Conservation (phyloP, 768 basidiomycete genomes). For the Asterophora lycoperdoides region DNA sequence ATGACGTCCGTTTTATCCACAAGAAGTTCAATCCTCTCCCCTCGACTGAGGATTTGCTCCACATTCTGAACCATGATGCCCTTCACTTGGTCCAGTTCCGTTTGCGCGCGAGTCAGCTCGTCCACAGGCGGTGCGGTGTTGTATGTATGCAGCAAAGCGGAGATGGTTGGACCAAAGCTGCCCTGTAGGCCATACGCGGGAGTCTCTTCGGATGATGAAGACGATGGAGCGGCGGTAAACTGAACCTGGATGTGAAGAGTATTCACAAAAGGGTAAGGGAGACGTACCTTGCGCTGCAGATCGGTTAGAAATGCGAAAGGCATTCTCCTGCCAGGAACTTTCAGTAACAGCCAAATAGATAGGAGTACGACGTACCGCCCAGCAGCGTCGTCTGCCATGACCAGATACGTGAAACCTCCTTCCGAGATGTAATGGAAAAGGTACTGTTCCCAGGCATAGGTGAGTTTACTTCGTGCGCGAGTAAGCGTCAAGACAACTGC, state of each 20-base stretch:
- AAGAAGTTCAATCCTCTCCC: slow-evolving; percentile 92
- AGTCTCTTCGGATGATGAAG: slow-evolving; percentile 51
- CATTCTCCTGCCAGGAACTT: slow-evolving; percentile 54
- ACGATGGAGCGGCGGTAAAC: slow-evolving; percentile 62
- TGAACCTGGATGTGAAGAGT: slow-evolving; percentile 21
- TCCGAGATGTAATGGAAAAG: slow-evolving; percentile 93
- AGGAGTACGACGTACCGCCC: slow-evolving; percentile 57
- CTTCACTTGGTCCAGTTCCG: slow-evolving; percentile 86
- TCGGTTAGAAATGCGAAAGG: slow-evolving; percentile 92
- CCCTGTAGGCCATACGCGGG: slow-evolving; percentile 69
- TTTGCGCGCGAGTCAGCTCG: slow-evolving; percentile 85
- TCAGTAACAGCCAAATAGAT: slow-evolving; percentile 1
- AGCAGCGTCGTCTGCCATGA: slow-evolving; percentile 91
- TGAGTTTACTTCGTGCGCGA: slow-evolving; percentile 53
- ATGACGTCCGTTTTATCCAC: slow-evolving; percentile 97
- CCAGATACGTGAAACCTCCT: slow-evolving; percentile 80
- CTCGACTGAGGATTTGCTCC: slow-evolving; percentile 90
- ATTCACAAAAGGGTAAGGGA: slow-evolving; percentile 1
- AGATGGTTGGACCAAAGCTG: slow-evolving; percentile 64
- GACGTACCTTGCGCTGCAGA: slow-evolving; percentile 68
- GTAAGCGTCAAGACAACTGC: not conserved
- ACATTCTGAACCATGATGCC: slow-evolving; percentile 99
- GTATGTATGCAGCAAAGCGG: slow-evolving; percentile 79
- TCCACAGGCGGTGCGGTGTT: slow-evolving; percentile 86
- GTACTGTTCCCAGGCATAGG: slow-evolving; percentile 91